These are phyloP conservation scores for Kwoniella sp. DNA, from an alignment of 768 basidiomycete genomes.

Conservation along the genomic window DNA sequence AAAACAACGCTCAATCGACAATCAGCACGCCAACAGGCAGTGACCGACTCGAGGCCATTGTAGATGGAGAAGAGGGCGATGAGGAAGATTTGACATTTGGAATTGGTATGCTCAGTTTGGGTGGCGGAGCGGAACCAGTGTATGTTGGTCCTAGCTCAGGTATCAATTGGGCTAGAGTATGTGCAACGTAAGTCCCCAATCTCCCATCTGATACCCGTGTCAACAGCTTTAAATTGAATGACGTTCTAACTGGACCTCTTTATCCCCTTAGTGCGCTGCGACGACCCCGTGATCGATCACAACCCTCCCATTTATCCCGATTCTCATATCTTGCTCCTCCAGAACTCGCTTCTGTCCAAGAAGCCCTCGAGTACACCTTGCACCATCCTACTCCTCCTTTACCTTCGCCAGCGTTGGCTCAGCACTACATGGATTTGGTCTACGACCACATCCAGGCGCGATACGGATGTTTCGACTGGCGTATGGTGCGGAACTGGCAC, in stretches of 20 bases:
- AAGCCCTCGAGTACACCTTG: conserved; percentile 35
- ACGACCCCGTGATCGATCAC: conserved; percentile 23
- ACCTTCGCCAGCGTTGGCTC: conserved; percentile 30
- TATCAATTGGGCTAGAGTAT: conserved; percentile 45
- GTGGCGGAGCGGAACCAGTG: conserved; percentile 37
- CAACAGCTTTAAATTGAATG: too few species aligned
- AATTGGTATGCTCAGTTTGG: conserved; percentile 36
- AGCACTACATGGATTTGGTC: conserved; percentile 31
- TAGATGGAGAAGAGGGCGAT: conserved; percentile 23
- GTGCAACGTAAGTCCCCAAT: conserved; percentile 38
- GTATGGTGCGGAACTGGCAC: conserved; percentile 26
- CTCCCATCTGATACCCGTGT: too few species aligned
- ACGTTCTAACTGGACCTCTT: too few species aligned
- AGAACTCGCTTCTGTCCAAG: conserved; percentile 32
- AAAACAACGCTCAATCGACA: not conserved
- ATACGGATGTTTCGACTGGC: conserved; percentile 34
- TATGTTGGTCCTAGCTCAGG: conserved; percentile 45
- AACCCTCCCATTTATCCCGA: conserved; percentile 30
- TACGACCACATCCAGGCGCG: conserved; percentile 34
- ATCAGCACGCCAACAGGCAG: conserved; percentile 10
- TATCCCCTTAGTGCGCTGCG: conserved; percentile 34
- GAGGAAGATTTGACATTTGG: conserved; percentile 39
- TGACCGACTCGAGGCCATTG: not conserved
- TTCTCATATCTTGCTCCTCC: conserved; percentile 41
- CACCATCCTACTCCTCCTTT: conserved; percentile 39